These are phyloP conservation scores for Sporothrix globosa DNA, from an alignment of 2,329 filamentous ascomycete species.

Conservation along the genomic window DNA sequence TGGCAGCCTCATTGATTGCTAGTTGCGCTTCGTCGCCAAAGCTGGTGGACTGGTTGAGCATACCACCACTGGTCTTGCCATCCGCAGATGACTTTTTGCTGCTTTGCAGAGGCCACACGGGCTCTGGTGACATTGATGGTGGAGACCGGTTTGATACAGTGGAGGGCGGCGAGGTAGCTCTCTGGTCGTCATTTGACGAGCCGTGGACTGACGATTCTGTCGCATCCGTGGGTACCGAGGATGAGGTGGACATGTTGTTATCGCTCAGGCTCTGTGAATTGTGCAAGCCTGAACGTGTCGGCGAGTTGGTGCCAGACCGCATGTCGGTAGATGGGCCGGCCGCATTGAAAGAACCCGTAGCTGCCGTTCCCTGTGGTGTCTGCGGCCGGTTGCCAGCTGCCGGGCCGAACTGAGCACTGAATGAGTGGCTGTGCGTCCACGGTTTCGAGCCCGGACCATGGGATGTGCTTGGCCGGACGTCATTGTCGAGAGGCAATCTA, in stretches of 20 bases:
- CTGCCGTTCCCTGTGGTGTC: neutral
- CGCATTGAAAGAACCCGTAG: neutral
- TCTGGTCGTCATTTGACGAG: neutral
- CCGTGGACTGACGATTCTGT: neutral
- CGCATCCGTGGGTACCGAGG: conserved; percentile 29
- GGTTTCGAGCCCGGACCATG: conserved; percentile 45
- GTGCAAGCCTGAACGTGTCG: conserved; percentile 8
- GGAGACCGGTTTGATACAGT: conserved; percentile 23
- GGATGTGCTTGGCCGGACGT: conserved; percentile 41
- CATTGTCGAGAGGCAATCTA: conserved; percentile 40
- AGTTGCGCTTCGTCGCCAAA: neutral
- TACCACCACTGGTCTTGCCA: neutral
- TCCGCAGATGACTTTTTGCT: conserved; percentile 2
- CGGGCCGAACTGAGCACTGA: conserved; percentile 51
- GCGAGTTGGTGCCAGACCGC: conserved; percentile 35
- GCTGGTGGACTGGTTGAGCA: conserved; percentile 10
- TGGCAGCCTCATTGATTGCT: neutral
- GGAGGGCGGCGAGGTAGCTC: conserved; percentile 10
- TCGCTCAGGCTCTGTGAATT: conserved; percentile 25
- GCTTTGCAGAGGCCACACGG: conserved; percentile 15
- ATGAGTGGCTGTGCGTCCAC: conserved; percentile 49
- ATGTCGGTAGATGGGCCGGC: conserved; percentile 3
- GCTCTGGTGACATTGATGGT: conserved; percentile 12
- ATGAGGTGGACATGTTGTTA: conserved; percentile 32
- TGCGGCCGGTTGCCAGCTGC: conserved; percentile 33